Conservation (phyloP, 176 grass and related monocot genomes). For the Panicum miliaceum region DNA sequence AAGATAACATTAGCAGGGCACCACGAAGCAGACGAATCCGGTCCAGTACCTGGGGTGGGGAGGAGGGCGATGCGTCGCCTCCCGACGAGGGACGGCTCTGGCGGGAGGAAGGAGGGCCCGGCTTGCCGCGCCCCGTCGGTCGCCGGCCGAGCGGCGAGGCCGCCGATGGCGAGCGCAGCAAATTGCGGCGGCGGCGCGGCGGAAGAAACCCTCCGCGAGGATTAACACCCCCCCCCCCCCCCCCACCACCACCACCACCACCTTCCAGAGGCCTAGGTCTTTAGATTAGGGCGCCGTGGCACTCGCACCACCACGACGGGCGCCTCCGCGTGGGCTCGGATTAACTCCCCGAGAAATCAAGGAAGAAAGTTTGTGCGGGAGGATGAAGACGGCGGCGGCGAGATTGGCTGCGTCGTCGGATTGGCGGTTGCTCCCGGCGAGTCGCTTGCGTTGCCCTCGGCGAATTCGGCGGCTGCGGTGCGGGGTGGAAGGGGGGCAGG, state of each 20-base stretch:
- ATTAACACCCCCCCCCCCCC: constrained; percentile 43
- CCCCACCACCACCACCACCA: no score
- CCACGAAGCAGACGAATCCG: constrained; percentile 6
- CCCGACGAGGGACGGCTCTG: not conserved
- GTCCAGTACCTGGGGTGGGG: not conserved
- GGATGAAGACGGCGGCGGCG: constrained; percentile 15
- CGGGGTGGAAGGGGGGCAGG: constrained; percentile 6
- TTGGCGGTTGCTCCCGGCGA: constrained; percentile 26
- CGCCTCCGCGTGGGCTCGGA: constrained; percentile 30
- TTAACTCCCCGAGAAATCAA: not conserved
- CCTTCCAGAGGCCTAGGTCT: constrained; percentile 33
- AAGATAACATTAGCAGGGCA: constrained; percentile 9
- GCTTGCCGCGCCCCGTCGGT: not conserved
- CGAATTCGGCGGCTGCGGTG: constrained; percentile 51
- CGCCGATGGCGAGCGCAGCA: not conserved
- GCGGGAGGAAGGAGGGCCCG: not conserved
- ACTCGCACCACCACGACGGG: not conserved
- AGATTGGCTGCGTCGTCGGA: not conserved
- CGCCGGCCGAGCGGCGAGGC: constrained; percentile 8
- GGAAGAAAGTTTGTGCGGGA: not conserved
- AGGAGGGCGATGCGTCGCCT: not conserved
- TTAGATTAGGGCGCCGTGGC: constrained; percentile 15
- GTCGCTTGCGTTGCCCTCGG: constrained; percentile 18
- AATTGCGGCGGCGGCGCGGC: constrained; percentile 15
- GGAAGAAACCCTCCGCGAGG: not conserved